Base-by-base conservation (phyloP, 176 grass and related monocot genomes). In the Oryza officinalis region DNA sequence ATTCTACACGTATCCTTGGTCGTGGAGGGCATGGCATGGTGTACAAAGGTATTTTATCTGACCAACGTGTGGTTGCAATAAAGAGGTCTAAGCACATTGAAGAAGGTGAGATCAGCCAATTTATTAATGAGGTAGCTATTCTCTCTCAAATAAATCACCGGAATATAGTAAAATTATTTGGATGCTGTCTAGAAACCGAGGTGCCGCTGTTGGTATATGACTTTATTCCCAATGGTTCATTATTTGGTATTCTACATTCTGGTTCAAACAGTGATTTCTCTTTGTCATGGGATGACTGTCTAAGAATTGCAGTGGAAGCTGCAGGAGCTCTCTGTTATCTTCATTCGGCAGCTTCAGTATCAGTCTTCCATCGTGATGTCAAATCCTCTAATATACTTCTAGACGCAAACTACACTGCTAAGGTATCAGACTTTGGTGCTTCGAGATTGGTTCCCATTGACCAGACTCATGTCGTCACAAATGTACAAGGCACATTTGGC, bases 381-480 rank as follows among this genome's bases (percentile, higher is more conserved):
- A 89, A 89, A 33, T 89, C 87, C 0, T 84, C 63, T 65, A 89
- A 31, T 63, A 71, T 76, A 80, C 79, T 81, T 0, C 13, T 81
- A 5, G 78, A 81, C 40, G 18, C 13, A 7, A 69, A 81, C 31
- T 81, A 63, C 23, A 80, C 57, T 5, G 61, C 81, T 13, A 88
- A 88, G 27, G 81, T 88, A 8, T 74, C 87, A 32, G 87, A 88
- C 28, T 88, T 88, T 33, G 81, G 87, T 14, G 87, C 81, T 35
- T 88, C 87, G 6, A 88, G 87, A 37, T 7, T 80, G 31, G 47
- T 88, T 20, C 71, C 79, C 5, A 43, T 80, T 31, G 38, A 87
- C 35, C 86, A 87, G 2, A 87, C 86, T 46, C 79, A 82, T 10
- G 37, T 87, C 0, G 60, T 30, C 0, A 87, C 86, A 22, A 22